Conservation (phyloP, 1,284 basidiomycete genomes). For the Boletus holoroseus region DNA sequence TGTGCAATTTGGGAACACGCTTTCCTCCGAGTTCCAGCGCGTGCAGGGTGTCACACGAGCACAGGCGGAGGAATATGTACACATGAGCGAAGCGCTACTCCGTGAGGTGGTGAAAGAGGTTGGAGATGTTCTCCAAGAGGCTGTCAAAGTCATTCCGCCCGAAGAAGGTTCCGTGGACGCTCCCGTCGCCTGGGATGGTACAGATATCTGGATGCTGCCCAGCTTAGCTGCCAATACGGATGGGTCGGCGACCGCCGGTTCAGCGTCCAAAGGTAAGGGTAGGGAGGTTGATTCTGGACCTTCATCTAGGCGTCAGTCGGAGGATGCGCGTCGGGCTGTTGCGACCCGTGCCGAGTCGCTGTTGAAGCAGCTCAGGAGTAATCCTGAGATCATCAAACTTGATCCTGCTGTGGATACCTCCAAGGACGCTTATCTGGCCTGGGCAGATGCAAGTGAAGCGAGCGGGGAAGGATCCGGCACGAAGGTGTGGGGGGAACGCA, state of each 20-base stretch:
- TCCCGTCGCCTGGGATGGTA: constrained; percentile 68
- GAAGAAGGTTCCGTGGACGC: constrained; percentile 40
- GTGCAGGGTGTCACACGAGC: constrained; percentile 66
- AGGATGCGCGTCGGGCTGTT: constrained; percentile 48
- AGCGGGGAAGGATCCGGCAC: constrained; percentile 54
- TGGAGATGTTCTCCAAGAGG: constrained; percentile 72
- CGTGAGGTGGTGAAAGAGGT: constrained; percentile 69
- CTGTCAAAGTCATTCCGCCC: constrained; percentile 86
- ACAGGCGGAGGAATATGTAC: constrained; percentile 80
- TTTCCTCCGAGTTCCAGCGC: constrained; percentile 66
- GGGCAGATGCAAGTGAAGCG: constrained; percentile 49
- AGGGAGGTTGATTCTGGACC: constrained; percentile 35
- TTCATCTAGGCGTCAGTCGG: constrained; percentile 33
- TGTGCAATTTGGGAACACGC: constrained; percentile 56
- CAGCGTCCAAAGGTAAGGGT: constrained; percentile 40
- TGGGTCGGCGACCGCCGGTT: constrained; percentile 12
- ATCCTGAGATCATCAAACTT: constrained; percentile 70
- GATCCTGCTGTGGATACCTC: constrained; percentile 66
- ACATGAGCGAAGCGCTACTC: constrained; percentile 70
- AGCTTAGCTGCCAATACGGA: constrained; percentile 28
- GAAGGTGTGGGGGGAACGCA: constrained; percentile 49
- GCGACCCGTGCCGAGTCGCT: constrained; percentile 76
- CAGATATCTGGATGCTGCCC: constrained; percentile 76
- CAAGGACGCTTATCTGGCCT: constrained; percentile 56
- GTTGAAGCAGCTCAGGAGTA: constrained; percentile 66